Evolutionary conservation across 352 stramenopile species (phyloP).

Genomic region (Pythium phragmitis): DNA sequence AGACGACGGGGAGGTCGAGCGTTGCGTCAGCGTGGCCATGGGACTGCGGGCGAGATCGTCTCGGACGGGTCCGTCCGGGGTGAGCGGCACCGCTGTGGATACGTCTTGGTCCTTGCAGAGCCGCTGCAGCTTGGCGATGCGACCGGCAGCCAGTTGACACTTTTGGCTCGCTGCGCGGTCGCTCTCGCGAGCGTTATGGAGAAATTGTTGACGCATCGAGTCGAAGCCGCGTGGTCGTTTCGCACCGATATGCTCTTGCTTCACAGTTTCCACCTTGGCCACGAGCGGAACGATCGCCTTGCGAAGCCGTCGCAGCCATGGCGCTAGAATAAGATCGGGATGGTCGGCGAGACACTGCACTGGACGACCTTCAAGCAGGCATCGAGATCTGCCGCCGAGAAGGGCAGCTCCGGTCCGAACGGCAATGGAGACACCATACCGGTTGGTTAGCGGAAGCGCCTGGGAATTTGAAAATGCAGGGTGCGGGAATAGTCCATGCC

Average conservation of each 20-base stretch:
- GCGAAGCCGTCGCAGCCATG: constrained; percentile 63
- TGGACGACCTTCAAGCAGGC: constrained; percentile 51
- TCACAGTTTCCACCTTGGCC: constrained; percentile 64
- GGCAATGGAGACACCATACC: background rate
- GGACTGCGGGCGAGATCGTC: constrained; percentile 37
- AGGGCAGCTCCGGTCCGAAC: constrained; percentile 45
- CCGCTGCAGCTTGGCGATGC: constrained; percentile 67
- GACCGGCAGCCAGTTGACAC: constrained; percentile 14
- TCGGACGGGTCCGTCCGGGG: constrained; percentile 86
- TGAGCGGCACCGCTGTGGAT: constrained; percentile 50
- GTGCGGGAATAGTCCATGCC: background rate
- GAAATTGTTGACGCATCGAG: constrained; percentile 2
- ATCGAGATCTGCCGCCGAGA: constrained; percentile 53
- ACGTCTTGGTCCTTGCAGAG: constrained; percentile 77
- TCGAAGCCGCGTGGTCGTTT: constrained; percentile 77
- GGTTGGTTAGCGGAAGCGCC: background rate
- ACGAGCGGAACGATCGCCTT: constrained; percentile 66
- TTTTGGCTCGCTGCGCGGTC: constrained; percentile 28
- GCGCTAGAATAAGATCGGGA: constrained; percentile 48
- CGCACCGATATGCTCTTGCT: constrained; percentile 61
- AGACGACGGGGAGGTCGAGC: background rate
- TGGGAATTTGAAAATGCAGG: background rate
- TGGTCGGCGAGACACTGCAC: constrained; percentile 40
- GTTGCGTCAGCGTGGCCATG: background rate
- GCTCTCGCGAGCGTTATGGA: constrained; percentile 66